Percentiles rank a stretch among this genome's conserved stretches.
Conservation (phyloP, 352 stramenopile genomes). For the Phytophthora kernoviae region DNA sequence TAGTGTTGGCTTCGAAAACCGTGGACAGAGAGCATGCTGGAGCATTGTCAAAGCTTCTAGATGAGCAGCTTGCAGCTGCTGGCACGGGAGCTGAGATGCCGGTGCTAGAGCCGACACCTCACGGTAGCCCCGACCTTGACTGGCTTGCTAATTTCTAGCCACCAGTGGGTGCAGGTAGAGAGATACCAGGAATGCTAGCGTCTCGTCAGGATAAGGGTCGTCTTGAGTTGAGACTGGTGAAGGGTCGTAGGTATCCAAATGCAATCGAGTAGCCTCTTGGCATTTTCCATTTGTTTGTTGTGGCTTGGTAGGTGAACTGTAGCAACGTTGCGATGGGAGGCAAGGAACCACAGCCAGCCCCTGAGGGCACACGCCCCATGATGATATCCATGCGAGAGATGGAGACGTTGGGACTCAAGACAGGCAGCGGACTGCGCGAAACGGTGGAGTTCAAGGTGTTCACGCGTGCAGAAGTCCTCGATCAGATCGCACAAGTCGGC, state of each 20-base stretch:
- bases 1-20: constrained; percentile 77
- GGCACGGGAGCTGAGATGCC: constrained; percentile 45
- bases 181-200: not conserved
- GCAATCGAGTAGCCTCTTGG: constrained; percentile 14
- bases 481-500: constrained; percentile 76
- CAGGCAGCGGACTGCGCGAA: constrained; percentile 73
- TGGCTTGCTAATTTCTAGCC: constrained; percentile 83
- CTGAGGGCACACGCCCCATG: constrained; percentile 73
- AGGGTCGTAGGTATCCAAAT: constrained; percentile 34
- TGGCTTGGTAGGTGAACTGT: not conserved
- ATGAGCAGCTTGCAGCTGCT: constrained; percentile 50
- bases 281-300: constrained; percentile 19
- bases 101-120: constrained; percentile 52
- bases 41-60: constrained; percentile 58
- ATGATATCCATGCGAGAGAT: constrained; percentile 90
- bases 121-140: constrained; percentile 59
- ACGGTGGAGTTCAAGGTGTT: constrained; percentile 79
- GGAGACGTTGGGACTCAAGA: constrained; percentile 82
- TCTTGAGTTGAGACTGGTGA: constrained; percentile 10
- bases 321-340: constrained; percentile 9
- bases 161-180: constrained; percentile 8
- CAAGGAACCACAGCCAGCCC: constrained; percentile 55
- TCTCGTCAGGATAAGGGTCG: not conserved
- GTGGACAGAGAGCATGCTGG: constrained; percentile 48
- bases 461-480: constrained; percentile 66